These are phyloP conservation scores for Diaporthe amygdali DNA, from an alignment of 2,329 filamentous ascomycete species.

Conservation along the genomic window DNA sequence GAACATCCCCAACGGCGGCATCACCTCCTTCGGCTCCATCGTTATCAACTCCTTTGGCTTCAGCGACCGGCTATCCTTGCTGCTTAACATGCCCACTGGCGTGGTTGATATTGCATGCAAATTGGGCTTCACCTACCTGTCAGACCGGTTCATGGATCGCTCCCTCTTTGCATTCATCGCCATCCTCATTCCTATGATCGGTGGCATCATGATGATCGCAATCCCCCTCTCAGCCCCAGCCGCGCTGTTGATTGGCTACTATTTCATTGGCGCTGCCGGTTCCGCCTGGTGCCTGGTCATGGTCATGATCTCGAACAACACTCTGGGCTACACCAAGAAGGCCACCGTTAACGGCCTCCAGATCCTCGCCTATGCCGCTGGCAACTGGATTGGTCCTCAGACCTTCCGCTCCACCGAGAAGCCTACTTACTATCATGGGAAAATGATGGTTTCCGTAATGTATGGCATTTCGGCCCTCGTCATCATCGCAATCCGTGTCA, in stretches of 20 bases:
- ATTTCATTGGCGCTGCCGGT: conserved; percentile 31
- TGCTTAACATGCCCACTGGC: conserved; percentile 31
- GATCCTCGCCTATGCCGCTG: conserved; percentile 33
- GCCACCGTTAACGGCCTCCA: conserved; percentile 33
- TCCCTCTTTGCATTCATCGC: conserved; percentile 32
- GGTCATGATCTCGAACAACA: conserved; percentile 36
- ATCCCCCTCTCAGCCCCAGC: conserved; percentile 27
- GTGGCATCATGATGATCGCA: conserved; percentile 34
- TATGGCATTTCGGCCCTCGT: conserved; percentile 28
- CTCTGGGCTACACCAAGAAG: conserved; percentile 36
- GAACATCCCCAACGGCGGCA: conserved; percentile 32
- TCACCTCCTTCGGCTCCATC: conserved; percentile 27
- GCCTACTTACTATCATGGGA: conserved; percentile 31
- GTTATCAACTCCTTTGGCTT: conserved; percentile 30
- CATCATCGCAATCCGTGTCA: conserved; percentile 26
- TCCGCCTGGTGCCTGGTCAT: conserved; percentile 34
- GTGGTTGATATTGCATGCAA: conserved; percentile 28
- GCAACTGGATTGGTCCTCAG: conserved; percentile 34
- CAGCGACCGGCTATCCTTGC: conserved; percentile 25
- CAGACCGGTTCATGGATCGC: conserved; percentile 33
- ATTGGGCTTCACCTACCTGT: conserved; percentile 33
- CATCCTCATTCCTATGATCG: conserved; percentile 35
- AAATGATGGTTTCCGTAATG: conserved; percentile 33
- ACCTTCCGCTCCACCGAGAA: conserved; percentile 32
- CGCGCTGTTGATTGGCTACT: conserved; percentile 30